These are phyloP conservation scores for Pestalotiopsis sp. DNA, from an alignment of 2,329 filamentous ascomycete species.

Conservation along the genomic window DNA sequence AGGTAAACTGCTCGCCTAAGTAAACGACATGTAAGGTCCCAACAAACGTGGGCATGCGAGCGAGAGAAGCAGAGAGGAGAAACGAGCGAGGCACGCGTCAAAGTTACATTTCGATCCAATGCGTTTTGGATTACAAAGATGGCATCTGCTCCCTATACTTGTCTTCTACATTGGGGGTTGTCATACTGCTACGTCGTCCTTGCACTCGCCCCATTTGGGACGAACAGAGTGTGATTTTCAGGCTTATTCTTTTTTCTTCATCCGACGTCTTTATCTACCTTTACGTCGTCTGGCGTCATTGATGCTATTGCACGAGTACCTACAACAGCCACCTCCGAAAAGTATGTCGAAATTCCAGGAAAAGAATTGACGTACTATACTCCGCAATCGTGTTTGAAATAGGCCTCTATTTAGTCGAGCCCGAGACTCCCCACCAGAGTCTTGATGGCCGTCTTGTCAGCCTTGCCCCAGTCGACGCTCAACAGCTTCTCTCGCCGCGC, in stretches of 20 bases:
- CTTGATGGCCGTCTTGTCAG: slow-evolving; percentile 49
- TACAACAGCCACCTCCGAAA: no score
- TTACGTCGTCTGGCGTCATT: no score
- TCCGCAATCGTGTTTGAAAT: background rate
- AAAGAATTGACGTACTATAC: background rate
- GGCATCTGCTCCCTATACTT: background rate
- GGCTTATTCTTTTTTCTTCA: no score
- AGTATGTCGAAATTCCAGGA: no score
- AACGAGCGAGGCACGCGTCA: background rate
- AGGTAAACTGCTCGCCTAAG: no score
- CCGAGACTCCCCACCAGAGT: slow-evolving; percentile 45
- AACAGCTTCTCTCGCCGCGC: slow-evolving; percentile 36
- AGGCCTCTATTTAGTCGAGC: slow-evolving; percentile 29
- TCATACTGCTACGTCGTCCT: no score
- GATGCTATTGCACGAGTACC: no score
- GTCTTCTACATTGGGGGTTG: background rate
- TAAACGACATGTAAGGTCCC: no score
- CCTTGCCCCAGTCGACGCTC: slow-evolving; percentile 60
- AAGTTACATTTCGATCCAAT: background rate
- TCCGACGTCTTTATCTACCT: no score
- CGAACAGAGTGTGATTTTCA: no score
- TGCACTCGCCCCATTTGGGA: no score
- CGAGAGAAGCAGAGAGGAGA: background rate
- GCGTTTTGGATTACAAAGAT: background rate
- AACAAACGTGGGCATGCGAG: no score